phyloP scores from a whole-genome alignment of 2,329 filamentous ascomycete species.

The Penicillium sp. region DNA sequence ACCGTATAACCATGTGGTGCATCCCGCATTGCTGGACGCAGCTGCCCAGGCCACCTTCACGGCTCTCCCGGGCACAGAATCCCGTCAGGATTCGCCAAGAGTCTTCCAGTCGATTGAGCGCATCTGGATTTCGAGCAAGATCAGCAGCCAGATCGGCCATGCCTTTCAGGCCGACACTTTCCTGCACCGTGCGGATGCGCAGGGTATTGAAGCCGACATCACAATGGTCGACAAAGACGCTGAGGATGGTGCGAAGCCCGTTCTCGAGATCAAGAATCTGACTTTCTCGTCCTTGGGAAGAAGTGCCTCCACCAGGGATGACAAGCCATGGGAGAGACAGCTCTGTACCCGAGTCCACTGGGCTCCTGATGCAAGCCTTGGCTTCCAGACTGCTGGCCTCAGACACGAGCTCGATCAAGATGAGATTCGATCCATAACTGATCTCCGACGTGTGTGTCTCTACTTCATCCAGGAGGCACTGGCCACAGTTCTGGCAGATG shows the following conservation, averaged over 20 bases:
- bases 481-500: not conserved
- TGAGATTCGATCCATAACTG: not conserved
- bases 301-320: not conserved
- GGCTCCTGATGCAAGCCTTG: not conserved
- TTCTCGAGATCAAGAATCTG: not conserved
- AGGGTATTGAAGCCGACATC: not conserved
- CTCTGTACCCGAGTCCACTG: not conserved
- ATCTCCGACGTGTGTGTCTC: conserved; percentile 2
- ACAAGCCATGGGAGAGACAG: not conserved
- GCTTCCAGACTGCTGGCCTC: not conserved
- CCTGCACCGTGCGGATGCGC: not conserved
- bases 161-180: not conserved
- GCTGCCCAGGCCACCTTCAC: conserved; percentile 6
- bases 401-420: not conserved
- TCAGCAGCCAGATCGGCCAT: conserved; percentile 6
- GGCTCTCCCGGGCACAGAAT: not conserved
- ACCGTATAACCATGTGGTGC: conserved; percentile 18
- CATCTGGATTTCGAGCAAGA: conserved; percentile 14
- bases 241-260: not conserved
- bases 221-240: not conserved
- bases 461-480: not conserved
- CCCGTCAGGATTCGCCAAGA: not conserved
- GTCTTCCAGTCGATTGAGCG: conserved; percentile 10
- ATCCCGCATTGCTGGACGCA: conserved; percentile 24
- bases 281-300: not conserved